These are phyloP conservation scores for Boletus rufocinnamomeus DNA, from an alignment of 768 basidiomycete species.

Conservation along the genomic window DNA sequence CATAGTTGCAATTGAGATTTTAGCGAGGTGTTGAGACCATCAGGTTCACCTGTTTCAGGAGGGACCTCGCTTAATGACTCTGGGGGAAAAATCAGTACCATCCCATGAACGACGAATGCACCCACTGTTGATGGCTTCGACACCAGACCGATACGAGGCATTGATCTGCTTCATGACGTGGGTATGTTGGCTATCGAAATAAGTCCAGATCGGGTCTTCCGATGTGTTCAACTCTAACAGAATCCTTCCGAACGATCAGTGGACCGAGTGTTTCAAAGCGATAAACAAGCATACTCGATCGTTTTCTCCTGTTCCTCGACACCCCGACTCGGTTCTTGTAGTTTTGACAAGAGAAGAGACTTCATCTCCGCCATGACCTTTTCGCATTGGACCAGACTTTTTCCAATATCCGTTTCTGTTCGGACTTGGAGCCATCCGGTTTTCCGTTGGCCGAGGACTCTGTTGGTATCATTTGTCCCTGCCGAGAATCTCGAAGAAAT, in stretches of 20 bases:
- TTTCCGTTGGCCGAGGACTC: slow-evolving; percentile 61
- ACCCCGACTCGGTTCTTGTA: slow-evolving; percentile 76
- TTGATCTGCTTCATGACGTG: slow-evolving; percentile 82
- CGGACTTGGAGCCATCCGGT: slow-evolving; percentile 54
- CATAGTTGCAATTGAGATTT: slow-evolving; percentile 62
- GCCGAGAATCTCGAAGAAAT: slow-evolving; percentile 84
- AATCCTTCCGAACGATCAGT: slow-evolving; percentile 53
- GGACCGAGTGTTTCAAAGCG: not conserved
- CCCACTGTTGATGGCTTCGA: slow-evolving; percentile 52
- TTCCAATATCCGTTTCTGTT: slow-evolving; percentile 90
- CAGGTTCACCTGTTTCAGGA: slow-evolving; percentile 38
- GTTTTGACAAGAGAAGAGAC: slow-evolving; percentile 67
- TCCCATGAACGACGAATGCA: slow-evolving; percentile 7
- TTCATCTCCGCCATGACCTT: slow-evolving; percentile 94
- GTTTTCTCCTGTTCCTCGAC: slow-evolving; percentile 97
- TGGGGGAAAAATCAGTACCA: slow-evolving; percentile 27
- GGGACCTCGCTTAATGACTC: slow-evolving; percentile 47
- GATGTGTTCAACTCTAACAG: slow-evolving; percentile 81
- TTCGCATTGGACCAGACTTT: slow-evolving; percentile 95
- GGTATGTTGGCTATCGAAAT: slow-evolving; percentile 90
- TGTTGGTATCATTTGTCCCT: slow-evolving; percentile 77
- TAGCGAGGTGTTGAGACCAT: slow-evolving; percentile 45
- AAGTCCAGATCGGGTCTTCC: slow-evolving; percentile 95
- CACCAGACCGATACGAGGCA: slow-evolving; percentile 53
- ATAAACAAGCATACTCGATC: slow-evolving; percentile 68